Evolutionary conservation across 1,139 yeast genomes (phyloP).

Genomic region (Yamadazyma jaroonii): DNA sequence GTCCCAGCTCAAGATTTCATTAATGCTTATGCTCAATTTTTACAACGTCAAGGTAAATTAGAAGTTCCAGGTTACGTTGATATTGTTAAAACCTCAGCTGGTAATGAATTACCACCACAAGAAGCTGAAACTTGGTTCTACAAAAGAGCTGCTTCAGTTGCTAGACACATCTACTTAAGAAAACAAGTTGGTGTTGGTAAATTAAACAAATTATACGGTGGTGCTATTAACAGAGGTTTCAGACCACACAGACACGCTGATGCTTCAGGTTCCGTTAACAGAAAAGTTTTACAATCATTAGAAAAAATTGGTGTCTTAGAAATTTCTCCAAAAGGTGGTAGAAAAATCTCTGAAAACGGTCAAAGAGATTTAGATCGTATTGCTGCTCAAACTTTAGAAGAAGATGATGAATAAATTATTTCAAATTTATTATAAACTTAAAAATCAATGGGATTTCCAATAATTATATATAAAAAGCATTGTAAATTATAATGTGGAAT

Average conservation of each 20-base stretch:
- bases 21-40: conserved; percentile 99
- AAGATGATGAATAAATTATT: conserved; percentile 65
- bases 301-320: conserved; percentile 98
- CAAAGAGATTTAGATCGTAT: conserved; percentile 99
- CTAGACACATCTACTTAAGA: conserved; percentile 99
- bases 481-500: conserved; percentile 17
- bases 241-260: conserved; percentile 99
- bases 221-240: conserved; percentile 98
- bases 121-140: conserved; percentile 99
- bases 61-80: conserved; percentile 99
- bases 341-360: conserved; percentile 99
- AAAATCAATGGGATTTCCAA: conserved; percentile 5
- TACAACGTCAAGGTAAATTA: conserved; percentile 99
- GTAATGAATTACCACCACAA: conserved; percentile 99
- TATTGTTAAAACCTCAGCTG: conserved; percentile 98
- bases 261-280: conserved; percentile 99
- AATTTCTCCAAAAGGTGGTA: conserved; percentile 97
- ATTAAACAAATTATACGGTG: conserved; percentile 98
- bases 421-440: conserved; percentile 4
- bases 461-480: conserved; percentile 13
- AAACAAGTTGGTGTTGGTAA: conserved; percentile 99
- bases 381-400: conserved; percentile 98
- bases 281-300: conserved; percentile 96
- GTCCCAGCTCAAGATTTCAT: conserved; percentile 99
- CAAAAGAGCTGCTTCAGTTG: conserved; percentile 99